Base-by-base conservation (phyloP, 2,329 filamentous ascomycete genomes). In the Phialemoniopsis sp. region DNA sequence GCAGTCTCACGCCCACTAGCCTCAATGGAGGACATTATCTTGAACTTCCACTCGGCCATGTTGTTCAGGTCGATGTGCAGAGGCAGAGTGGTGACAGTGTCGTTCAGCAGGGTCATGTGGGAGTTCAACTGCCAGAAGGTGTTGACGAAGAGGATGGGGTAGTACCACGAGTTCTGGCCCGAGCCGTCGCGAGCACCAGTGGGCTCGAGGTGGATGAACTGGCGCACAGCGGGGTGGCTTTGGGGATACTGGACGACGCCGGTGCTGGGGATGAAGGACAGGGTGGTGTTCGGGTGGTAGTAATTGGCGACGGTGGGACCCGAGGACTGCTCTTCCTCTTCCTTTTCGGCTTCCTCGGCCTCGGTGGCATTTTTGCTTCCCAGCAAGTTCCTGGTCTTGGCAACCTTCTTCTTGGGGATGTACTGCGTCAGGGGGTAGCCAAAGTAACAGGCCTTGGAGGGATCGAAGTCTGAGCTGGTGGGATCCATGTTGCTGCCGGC, bases 41-140 rank as follows among this genome's bases (percentile, higher is more conserved):
- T 85, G 67, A 95, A 97, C 60, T 96, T 90, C 90, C 91, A 97
- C 58, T 85, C 78, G 34, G 78, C 76, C 54, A 94, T 67, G 61
- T 93, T 93, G 63, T 83, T 82, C 26, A 97, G 72, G 44, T 89
- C 82, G 46, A 97, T 84, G 45, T 89, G 87, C 46, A 97, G 69
- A 3, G 90, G 89, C 18, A 95, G 69, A 16, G 79, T 80, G 53
- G 80, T 84, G 51, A 95, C 87, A 0, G 93, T 97, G 13, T 88
- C 85, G 60, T 98, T 98, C 37, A 98, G 70, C 49, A 90, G 76
- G 16, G 77, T 88, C 91, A 97, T 97, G 53, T 97, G 89, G 46
- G 76, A 83, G 58, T 79, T 87, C 47, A 98, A 74, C 64, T 97
- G 91, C 93, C 93, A 98, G 66, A 98, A 98, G 4, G 86, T 94